Evolutionary conservation across 83 land plant genomes (phyloP), one percentile per base, ranked within the genome.

Genomic region (Isoetes engelmannii): DNA sequence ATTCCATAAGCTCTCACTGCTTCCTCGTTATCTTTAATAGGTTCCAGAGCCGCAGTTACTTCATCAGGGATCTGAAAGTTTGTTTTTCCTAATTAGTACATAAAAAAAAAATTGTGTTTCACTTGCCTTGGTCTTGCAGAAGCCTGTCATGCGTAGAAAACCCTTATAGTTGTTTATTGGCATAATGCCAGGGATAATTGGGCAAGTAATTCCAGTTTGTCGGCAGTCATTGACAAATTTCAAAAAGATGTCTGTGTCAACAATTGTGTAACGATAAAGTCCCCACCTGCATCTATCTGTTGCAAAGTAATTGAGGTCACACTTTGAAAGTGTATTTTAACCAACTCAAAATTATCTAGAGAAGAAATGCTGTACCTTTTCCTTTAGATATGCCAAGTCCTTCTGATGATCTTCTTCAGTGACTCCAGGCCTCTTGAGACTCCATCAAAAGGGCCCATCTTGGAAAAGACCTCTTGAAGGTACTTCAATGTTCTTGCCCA

Each of bases 161-260:
- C 96, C 96, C 71, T 86, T 88, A 79, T 90, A 94, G 69, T 85
- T 94, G 61, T 87, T 86, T 58, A 94, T 90, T 55, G 98, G 98
- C 96, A 94, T 90, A 48, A 94, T 94, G 2, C 96, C 98, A 10
- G 96, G 96, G 13, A 94, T 85, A 83, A 90, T 86, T 4, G 92
- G 98, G 42, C 90, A 90, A 43, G 76, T 87, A 48, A 94, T 94
- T 60, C 98, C 98, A 72, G 90, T 84, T 79, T 90, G 83, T 9
- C 87, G 90, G 45, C 92, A 90, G 78, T 90, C 98, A 79, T 86
- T 88, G 42, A 90, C 89, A 67, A 94, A 94, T 75, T 90, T 90
- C 71, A 94, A 81, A 74, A 83, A 90, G 20, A 83, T 81, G 50
- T 94, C 96, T 21, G 90, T 86, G 55, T 94, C 96, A 81, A 94